Conservation (phyloP, 2,329 filamentous ascomycete species). For the Alternaria infectoria region DNA sequence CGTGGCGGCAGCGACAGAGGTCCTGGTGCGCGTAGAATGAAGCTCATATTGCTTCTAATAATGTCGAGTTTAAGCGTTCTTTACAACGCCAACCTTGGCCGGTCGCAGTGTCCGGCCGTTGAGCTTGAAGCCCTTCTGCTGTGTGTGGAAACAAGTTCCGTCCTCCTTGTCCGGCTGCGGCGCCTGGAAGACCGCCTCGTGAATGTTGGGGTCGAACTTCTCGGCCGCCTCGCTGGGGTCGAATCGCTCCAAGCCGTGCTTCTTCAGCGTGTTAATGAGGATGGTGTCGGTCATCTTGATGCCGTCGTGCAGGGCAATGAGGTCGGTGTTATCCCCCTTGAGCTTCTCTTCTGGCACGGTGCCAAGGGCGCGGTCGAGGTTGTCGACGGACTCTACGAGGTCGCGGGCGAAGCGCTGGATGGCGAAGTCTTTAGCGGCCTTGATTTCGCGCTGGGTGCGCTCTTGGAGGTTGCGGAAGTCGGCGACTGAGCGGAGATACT, state of each 20-base stretch:
- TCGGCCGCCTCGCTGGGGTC: slow-evolving; percentile 73
- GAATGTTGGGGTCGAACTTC: slow-evolving; percentile 94
- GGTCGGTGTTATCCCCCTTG: slow-evolving; percentile 69
- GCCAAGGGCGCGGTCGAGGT: slow-evolving; percentile 88
- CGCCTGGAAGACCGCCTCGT: slow-evolving; percentile 96
- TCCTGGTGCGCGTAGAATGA: neutral
- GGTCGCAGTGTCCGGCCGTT: slow-evolving; percentile 90
- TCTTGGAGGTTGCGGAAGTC: slow-evolving; percentile 99
- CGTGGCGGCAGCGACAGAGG: neutral
- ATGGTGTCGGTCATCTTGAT: slow-evolving; percentile 95
- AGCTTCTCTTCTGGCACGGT: slow-evolving; percentile 81
- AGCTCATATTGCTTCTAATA: neutral
- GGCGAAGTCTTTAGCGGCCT: slow-evolving; percentile 86
- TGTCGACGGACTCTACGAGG: slow-evolving; percentile 93
- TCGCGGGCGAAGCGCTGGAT: slow-evolving; percentile 95
- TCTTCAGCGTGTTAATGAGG: slow-evolving; percentile 84
- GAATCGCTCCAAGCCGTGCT: slow-evolving; percentile 92
- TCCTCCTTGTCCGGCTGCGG: slow-evolving; percentile 87
- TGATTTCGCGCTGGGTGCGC: slow-evolving; percentile 88
- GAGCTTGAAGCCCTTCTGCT: slow-evolving; percentile 94
- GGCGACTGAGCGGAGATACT: slow-evolving; percentile 90
- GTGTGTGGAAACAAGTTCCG: slow-evolving; percentile 86
- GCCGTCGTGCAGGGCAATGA: slow-evolving; percentile 82
- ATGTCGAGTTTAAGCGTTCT: slow-evolving; percentile 64
- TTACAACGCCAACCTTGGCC: slow-evolving; percentile 95